phyloP scores from a whole-genome alignment of 441 rosid species.

The Erodium moschatum region DNA sequence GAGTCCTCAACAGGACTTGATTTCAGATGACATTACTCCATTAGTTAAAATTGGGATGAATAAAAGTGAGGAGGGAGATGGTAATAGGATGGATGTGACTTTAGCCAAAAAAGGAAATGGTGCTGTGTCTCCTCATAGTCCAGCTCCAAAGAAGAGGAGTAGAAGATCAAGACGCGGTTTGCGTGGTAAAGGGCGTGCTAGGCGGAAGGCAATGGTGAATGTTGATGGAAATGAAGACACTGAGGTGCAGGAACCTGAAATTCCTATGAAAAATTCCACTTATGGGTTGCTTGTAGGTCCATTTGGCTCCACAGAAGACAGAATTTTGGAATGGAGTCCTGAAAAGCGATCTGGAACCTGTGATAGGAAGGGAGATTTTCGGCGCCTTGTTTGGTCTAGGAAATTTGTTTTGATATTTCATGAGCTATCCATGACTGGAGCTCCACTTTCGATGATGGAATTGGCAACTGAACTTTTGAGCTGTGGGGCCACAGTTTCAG shows the following conservation, averaged over 20 bases:
- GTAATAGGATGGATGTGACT: constrained; percentile 37
- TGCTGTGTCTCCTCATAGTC: constrained; percentile 30
- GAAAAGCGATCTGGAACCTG: constrained; percentile 86
- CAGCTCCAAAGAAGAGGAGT: constrained; percentile 39
- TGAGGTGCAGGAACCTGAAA: constrained; percentile 51
- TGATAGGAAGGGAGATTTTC: constrained; percentile 78
- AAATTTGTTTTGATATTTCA: constrained; percentile 80
- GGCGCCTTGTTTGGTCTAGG: constrained; percentile 92
- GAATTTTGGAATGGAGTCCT: constrained; percentile 76
- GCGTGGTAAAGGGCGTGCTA: constrained; percentile 34
- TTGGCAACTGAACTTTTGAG: constrained; percentile 90
- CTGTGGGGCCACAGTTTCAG: constrained; percentile 95
- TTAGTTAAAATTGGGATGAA: constrained; percentile 33
- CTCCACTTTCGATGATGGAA: constrained; percentile 96
- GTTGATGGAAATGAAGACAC: constrained; percentile 28
- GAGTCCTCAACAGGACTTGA: constrained; percentile 38
- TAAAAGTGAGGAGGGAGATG: constrained; percentile 28
- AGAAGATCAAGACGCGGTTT: constrained; percentile 39
- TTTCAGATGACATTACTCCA: constrained; percentile 39
- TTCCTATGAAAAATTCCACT: constrained; percentile 56
- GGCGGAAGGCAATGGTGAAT: constrained; percentile 32
- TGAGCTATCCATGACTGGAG: constrained; percentile 96
- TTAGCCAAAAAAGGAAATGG: constrained; percentile 43
- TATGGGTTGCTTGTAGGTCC: constrained; percentile 80
- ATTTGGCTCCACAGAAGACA: constrained; percentile 68